Percentiles rank a stretch among this genome's conserved stretches.
Conservation (phyloP, 371 early-diverging fungal species). For the Syncephalastrum monosporum region DNA sequence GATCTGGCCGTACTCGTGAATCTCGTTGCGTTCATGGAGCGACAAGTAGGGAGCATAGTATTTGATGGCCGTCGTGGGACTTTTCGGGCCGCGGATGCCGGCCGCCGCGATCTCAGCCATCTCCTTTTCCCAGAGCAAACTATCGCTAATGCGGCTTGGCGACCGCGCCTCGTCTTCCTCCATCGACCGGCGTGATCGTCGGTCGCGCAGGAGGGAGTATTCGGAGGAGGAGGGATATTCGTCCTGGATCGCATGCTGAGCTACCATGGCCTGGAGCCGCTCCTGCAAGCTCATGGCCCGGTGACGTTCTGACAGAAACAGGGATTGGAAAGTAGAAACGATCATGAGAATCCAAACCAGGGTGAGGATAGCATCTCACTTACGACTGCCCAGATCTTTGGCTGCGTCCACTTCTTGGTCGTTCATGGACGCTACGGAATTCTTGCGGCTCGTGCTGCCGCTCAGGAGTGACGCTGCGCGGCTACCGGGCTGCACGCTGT, state of each 20-base stretch:
- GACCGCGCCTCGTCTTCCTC: conserved; percentile 8
- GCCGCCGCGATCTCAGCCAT: conserved; percentile 17
- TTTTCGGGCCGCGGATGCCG: conserved; percentile 29
- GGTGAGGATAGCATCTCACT: conserved; percentile 1
- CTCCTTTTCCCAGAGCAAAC: conserved; percentile 28
- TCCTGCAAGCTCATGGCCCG: conserved; percentile 31
- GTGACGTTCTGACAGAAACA: conserved; percentile 12
- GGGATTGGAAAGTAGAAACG: neutral
- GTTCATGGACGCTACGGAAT: conserved; percentile 11
- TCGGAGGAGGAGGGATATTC: conserved; percentile 11
- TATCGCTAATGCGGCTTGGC: conserved; percentile 26
- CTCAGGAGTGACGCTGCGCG: conserved; percentile 3
- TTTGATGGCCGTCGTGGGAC: conserved; percentile 37
- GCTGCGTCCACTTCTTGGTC: conserved; percentile 13
- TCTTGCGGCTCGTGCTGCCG: conserved; percentile 15
- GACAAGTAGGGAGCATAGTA: conserved; percentile 59
- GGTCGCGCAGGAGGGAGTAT: conserved; percentile 13
- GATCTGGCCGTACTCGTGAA: conserved; percentile 68
- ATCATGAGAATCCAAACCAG: neutral
- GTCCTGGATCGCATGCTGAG: conserved; percentile 23
- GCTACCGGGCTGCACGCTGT: conserved; percentile 4
- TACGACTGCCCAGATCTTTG: conserved; percentile 12
- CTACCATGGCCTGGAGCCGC: conserved; percentile 34
- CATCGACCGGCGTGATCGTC: conserved; percentile 12
- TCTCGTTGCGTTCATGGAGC: conserved; percentile 76